phyloP scores from a whole-genome alignment of 2,329 filamentous ascomycete genomes.

The Stromatinia cepivora region DNA sequence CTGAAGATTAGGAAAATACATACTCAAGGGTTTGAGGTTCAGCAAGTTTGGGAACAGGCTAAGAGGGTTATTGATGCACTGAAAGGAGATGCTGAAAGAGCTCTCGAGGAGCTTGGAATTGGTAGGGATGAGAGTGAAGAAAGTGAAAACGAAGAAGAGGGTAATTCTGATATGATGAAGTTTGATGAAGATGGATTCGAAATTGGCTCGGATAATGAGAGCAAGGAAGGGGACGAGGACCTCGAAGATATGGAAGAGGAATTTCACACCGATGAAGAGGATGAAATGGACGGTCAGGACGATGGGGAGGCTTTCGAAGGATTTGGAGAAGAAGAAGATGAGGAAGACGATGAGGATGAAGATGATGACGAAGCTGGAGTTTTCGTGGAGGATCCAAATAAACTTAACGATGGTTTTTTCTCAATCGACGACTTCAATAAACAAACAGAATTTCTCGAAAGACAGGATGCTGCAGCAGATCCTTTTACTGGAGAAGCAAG shows the following conservation, averaged over 20 bases:
- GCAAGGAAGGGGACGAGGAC: slow-evolving; percentile 41
- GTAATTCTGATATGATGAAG: slow-evolving; percentile 41
- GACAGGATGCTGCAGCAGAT: slow-evolving; percentile 77
- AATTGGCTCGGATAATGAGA: slow-evolving; percentile 40
- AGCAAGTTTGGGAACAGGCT: slow-evolving; percentile 93
- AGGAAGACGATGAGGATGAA: slow-evolving; percentile 49
- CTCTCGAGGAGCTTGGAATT: slow-evolving; percentile 43
- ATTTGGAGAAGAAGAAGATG: slow-evolving; percentile 39
- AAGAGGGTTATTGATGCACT: slow-evolving; percentile 75
- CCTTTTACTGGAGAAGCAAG: slow-evolving; percentile 71
- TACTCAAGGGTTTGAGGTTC: slow-evolving; percentile 80
- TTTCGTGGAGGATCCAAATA: slow-evolving; percentile 72
- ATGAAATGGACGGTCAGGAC: slow-evolving; percentile 38
- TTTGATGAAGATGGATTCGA: slow-evolving; percentile 47
- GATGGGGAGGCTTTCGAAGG: slow-evolving; percentile 41
- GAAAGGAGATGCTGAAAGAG: slow-evolving; percentile 53
- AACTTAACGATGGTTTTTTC: slow-evolving; percentile 96
- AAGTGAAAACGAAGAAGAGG: slow-evolving; percentile 43
- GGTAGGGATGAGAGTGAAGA: slow-evolving; percentile 36
- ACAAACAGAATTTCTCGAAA: slow-evolving; percentile 85
- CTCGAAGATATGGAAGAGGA: slow-evolving; percentile 43
- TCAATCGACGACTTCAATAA: slow-evolving; percentile 97
- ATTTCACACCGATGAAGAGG: slow-evolving; percentile 39
- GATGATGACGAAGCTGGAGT: slow-evolving; percentile 53
- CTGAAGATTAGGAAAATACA: slow-evolving; percentile 82